phyloP scores from a whole-genome alignment of 345 rosid species.

The Lepidium africanum region DNA sequence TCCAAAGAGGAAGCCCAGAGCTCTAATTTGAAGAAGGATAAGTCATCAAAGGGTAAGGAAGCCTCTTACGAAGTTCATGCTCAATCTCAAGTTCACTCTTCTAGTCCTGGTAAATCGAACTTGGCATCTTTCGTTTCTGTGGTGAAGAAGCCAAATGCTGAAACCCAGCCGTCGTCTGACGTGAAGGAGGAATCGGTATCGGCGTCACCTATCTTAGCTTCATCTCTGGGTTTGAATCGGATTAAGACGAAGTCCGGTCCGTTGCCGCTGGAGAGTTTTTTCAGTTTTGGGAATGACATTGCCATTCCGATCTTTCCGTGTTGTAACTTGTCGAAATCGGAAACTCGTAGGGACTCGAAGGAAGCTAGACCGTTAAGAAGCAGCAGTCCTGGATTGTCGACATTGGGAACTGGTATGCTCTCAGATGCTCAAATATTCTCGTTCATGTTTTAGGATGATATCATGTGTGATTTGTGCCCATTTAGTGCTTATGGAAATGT shows the following conservation, averaged over 20 bases:
- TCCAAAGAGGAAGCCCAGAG: slow-evolving; percentile 30
- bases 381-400: slow-evolving; percentile 39
- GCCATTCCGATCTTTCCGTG: slow-evolving; percentile 19
- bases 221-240: slow-evolving; percentile 65
- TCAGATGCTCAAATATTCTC: not conserved
- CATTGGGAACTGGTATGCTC: slow-evolving; percentile 34
- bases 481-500: not conserved
- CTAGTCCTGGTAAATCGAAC: slow-evolving; percentile 14
- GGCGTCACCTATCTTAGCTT: slow-evolving; percentile 48
- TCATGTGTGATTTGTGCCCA: not conserved
- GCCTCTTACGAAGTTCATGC: not conserved
- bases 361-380: too few relatives aligned
- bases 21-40: slow-evolving; percentile 34
- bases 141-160: slow-evolving; percentile 24
- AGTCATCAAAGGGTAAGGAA: slow-evolving; percentile 29
- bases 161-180: not conserved
- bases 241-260: slow-evolving; percentile 85
- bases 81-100: not conserved
- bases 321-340: not conserved
- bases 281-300: slow-evolving; percentile 44
- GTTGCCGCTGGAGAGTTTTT: slow-evolving; percentile 68
- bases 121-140: slow-evolving; percentile 16
- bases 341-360: slow-evolving; percentile 20
- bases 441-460: not conserved
- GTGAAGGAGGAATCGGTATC: slow-evolving; percentile 4